phyloP scores from a whole-genome alignment of 2,329 filamentous ascomycete genomes.

The Botrytis porri region DNA sequence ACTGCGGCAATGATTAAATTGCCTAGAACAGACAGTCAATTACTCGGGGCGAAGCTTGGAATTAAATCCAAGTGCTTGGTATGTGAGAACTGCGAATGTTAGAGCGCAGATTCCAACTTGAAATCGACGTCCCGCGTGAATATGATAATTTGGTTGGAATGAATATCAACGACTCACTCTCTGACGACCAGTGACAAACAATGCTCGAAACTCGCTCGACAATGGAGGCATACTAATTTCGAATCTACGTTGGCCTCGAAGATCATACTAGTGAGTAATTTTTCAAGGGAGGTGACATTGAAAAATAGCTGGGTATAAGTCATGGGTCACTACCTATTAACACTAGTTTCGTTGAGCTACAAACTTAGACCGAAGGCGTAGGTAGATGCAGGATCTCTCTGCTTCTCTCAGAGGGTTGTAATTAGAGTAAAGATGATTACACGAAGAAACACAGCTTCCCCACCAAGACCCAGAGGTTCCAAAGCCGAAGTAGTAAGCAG shows the following conservation, averaged over 20 bases:
- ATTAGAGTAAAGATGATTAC: not conserved
- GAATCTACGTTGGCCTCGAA: not conserved
- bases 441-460: not conserved
- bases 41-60: not conserved
- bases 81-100: not conserved
- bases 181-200: not conserved
- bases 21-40: not conserved
- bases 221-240: not conserved
- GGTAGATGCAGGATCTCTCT: not conserved
- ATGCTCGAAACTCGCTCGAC: not conserved
- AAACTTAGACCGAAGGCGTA: not conserved
- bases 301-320: not conserved
- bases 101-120: not conserved
- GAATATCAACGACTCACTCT: not conserved
- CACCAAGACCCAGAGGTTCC: no score
- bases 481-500: not conserved
- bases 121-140: not conserved
- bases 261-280: not conserved
- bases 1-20: not conserved
- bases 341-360: not conserved
- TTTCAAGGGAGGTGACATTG: not conserved
- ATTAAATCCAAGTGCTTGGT: no score
- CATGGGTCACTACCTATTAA: not conserved
- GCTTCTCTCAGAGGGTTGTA: not conserved
- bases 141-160: not conserved